phyloP scores from a whole-genome alignment of 495 filamentous ascomycete species.

The Penicillium manginii region DNA sequence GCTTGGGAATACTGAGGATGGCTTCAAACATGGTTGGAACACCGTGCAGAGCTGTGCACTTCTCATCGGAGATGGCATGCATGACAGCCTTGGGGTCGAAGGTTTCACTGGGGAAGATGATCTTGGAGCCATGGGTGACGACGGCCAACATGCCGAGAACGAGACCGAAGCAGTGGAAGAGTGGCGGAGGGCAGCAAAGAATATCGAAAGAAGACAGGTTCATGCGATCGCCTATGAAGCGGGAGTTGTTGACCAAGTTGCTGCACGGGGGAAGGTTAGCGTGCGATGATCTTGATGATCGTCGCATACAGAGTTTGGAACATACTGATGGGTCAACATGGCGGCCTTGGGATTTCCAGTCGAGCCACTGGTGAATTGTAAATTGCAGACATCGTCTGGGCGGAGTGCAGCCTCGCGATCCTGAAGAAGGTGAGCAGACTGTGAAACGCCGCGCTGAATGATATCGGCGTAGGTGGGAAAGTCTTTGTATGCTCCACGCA shows the following conservation, averaged over 20 bases:
- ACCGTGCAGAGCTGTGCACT: constrained; percentile 71
- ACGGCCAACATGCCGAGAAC: constrained; percentile 70
- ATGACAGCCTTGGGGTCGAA: constrained; percentile 65
- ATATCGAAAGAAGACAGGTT: constrained; percentile 61
- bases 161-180: constrained; percentile 78
- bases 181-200: constrained; percentile 70
- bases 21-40: constrained; percentile 76
- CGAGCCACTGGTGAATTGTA: constrained; percentile 74
- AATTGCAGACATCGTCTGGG: constrained; percentile 66
- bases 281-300: not conserved
- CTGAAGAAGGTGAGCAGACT: constrained; percentile 44
- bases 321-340: constrained; percentile 73
- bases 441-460: constrained; percentile 32
- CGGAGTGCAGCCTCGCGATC: constrained; percentile 52
- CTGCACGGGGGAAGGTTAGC: constrained; percentile 32
- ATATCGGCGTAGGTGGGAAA: constrained; percentile 59
- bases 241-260: constrained; percentile 71
- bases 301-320: constrained; percentile 4
- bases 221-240: constrained; percentile 73
- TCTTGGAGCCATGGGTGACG: constrained; percentile 67
- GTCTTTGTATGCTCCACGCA: constrained; percentile 52
- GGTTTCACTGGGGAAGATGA: constrained; percentile 66
- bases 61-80: constrained; percentile 61
- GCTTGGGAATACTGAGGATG: constrained; percentile 58
- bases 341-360: constrained; percentile 73